phyloP scores from a whole-genome alignment of 306 rosid species.

The Fagus crenata region DNA sequence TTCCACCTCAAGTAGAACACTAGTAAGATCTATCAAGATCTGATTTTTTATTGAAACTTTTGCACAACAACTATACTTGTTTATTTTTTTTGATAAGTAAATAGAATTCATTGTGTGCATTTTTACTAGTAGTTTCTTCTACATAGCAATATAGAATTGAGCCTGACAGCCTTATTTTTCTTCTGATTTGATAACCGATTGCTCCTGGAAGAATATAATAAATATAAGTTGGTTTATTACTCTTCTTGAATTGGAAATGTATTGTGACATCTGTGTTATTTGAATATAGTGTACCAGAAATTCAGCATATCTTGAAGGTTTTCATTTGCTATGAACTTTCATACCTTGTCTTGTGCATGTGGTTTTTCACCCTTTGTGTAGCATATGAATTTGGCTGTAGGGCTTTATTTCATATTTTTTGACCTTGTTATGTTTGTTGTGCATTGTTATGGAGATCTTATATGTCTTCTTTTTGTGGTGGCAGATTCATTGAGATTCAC shows the following conservation, averaged over 20 bases:
- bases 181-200: not conserved
- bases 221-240: not conserved
- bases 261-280: not conserved
- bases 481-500: conserved; percentile 92
- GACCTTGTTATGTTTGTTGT: not conserved
- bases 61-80: not conserved
- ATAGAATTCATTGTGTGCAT: not conserved
- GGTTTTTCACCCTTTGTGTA: not conserved
- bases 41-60: not conserved
- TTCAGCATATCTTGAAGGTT: not conserved
- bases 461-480: conserved; percentile 30
- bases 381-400: conserved; percentile 1
- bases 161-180: not conserved
- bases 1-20: not conserved
- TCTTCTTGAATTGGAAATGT: not conserved
- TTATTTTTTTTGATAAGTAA: not conserved
- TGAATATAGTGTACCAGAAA: not conserved
- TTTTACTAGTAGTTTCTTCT: not conserved
- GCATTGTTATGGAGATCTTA: conserved; percentile 21
- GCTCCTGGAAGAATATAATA: not conserved
- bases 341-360: not conserved
- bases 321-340: not conserved
- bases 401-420: not conserved
- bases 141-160: not conserved
- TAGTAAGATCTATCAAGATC: not conserved